Conservation (phyloP, 2,329 filamentous ascomycete genomes). For the Colletotrichum endophyticum region DNA sequence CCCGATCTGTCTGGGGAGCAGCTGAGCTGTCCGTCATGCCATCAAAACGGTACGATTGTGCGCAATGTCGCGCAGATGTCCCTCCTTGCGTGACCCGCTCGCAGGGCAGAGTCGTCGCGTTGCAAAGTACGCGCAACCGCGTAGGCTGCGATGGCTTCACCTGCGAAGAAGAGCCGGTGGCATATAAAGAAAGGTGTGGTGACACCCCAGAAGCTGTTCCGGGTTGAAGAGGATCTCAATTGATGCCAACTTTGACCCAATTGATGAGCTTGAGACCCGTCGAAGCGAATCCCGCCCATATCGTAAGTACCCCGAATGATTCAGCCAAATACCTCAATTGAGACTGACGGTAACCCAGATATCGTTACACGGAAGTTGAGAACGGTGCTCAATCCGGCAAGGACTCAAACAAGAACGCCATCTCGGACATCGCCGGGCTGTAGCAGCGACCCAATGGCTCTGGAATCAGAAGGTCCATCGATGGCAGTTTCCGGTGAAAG, state of each 20-base stretch:
- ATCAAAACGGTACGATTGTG: background rate
- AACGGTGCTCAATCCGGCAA: background rate
- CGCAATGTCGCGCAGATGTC: slow-evolving; percentile 14
- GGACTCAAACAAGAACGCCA: background rate
- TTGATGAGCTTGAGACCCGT: background rate
- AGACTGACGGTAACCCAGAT: background rate
- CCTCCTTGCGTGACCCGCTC: background rate
- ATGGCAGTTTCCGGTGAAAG: slow-evolving; percentile 18
- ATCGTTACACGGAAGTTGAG: background rate
- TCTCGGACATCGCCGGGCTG: background rate
- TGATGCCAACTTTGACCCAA: background rate
- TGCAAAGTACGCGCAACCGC: background rate
- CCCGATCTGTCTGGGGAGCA: background rate
- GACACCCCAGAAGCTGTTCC: background rate
- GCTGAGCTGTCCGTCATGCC: slow-evolving; percentile 17
- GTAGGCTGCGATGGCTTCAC: background rate
- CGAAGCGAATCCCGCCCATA: background rate
- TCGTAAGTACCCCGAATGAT: background rate
- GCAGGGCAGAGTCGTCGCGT: background rate
- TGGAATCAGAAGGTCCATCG: background rate
- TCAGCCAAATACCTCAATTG: background rate
- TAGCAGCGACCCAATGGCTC: background rate
- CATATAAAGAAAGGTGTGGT: background rate
- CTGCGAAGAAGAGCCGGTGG: background rate
- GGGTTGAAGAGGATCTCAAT: background rate